Evolutionary conservation across 305 asterid genomes (phyloP), one percentile per base, ranked within the genome.

Genomic region (Lippia alba): DNA sequence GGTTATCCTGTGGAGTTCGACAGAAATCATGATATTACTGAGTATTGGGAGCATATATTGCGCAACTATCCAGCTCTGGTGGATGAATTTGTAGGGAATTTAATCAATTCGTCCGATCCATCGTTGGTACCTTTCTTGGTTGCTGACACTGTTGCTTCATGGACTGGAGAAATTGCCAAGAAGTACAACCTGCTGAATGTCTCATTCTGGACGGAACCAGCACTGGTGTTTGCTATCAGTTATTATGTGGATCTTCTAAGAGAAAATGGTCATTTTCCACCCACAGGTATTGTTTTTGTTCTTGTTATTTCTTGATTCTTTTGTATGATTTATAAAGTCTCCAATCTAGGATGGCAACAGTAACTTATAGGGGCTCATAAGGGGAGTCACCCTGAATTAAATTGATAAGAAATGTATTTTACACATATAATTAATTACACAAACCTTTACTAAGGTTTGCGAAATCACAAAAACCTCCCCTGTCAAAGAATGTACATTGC

Each of bases 181-280:
- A 82, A 82, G 48, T 73, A 79, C 18, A 71, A 76, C 24, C 56
- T 86, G 7, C 79, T 81, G 0, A 69, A 66, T 44, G 87, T 86
- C 44, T 86, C 84, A 0, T 78, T 81, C 46, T 83, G 89, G 87
- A 86, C 87, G 8, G 78, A 80, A 61, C 84, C 87, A 9, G 84
- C 88, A 8, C 12, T 74, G 19, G 89, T 78, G 56, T 83, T 83
- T 54, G 72, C 81, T 3, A 53, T 86, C 1, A 57, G 74, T 60
- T 83, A 83, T 70, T 65, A 79, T 72, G 15, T 67, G 45, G 77
- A 79, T 7, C 74, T 76, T 64, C 70, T 82, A 0, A 77, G 16
- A 61, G 60, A 77, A 66, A 85, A 85, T 69, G 86, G 83, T 12
- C 89, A 85, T 49, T 82, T 78, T 73, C 84, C 84, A 40, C 70